phyloP scores from a whole-genome alignment of 163 green algal genomes.

The Trebouxia gelatinosa region DNA sequence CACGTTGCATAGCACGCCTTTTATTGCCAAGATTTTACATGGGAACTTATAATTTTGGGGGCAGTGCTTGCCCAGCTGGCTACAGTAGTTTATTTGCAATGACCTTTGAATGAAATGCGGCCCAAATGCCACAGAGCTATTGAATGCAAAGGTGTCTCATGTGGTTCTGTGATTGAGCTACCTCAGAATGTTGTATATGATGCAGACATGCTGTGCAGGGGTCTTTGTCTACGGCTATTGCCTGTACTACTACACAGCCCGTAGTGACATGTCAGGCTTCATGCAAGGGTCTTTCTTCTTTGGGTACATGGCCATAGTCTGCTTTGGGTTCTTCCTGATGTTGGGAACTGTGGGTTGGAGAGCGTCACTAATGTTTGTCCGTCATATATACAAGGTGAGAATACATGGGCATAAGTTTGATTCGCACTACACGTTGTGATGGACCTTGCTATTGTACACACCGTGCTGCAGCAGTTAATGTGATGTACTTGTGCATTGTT shows the following conservation, averaged over 20 bases:
- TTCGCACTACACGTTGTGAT: neutral
- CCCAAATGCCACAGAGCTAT: no score
- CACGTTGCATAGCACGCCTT: no score
- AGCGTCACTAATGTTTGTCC: conserved; percentile 87
- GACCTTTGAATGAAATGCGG: no score
- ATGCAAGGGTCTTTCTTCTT: conserved; percentile 96
- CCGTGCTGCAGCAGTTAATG: neutral
- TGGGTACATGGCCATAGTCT: conserved; percentile 89
- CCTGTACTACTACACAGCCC: conserved; percentile 94
- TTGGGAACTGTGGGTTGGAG: conserved; percentile 90
- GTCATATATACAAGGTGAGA: conserved; percentile 80
- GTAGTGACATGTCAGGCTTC: conserved; percentile 92
- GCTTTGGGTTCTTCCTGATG: conserved; percentile 97
- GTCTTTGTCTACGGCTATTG: conserved; percentile 96
- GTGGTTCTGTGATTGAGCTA: no score
- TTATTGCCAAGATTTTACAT: no score
- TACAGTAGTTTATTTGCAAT: no score
- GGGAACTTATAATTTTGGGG: no score
- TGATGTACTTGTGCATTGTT: neutral
- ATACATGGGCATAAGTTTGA: neutral
- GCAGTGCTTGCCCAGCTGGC: no score
- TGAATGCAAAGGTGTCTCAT: no score
- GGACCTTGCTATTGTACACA: neutral
- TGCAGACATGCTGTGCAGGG: conserved; percentile 49
- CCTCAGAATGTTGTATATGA: no score